Evolutionary conservation across 148 eudicot species (phyloP).

Genomic region (Rhododendron henanense): DNA sequence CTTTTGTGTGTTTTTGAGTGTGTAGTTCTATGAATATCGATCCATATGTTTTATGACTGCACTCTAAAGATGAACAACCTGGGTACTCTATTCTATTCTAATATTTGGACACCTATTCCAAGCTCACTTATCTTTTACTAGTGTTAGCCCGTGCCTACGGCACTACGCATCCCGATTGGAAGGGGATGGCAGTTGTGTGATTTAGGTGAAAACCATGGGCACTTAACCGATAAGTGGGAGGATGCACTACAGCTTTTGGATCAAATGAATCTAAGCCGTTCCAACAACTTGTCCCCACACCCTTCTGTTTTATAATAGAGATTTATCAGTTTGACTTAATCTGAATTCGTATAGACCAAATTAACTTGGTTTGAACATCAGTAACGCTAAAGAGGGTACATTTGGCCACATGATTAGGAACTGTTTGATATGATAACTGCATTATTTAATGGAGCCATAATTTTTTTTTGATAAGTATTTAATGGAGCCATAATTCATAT

Average conservation of each 20-base stretch:
- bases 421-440: not conserved
- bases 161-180: no score
- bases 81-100: not conserved
- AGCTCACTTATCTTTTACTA: not conserved
- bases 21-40: not conserved
- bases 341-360: not conserved
- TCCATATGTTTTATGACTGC: not conserved
- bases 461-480: not conserved
- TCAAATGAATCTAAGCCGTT: no score
- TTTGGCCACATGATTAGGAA: not conserved
- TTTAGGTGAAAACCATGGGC: no score
- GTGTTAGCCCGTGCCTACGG: no score
- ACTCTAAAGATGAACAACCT: not conserved
- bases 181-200: no score
- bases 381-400: not conserved
- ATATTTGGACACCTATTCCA: not conserved
- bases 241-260: no score
- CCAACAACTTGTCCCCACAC: no score
- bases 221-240: no score
- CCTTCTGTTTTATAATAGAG: no score
- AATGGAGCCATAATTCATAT: not conserved
- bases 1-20: not conserved
- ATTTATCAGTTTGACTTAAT: not conserved
- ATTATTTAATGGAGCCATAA: not conserved
- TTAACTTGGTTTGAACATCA: not conserved